Percentiles rank a stretch among this genome's conserved stretches.
Evolutionary conservation across 2,329 filamentous ascomycete genomes (phyloP).

Genomic region (Sphaerulina populicola): DNA sequence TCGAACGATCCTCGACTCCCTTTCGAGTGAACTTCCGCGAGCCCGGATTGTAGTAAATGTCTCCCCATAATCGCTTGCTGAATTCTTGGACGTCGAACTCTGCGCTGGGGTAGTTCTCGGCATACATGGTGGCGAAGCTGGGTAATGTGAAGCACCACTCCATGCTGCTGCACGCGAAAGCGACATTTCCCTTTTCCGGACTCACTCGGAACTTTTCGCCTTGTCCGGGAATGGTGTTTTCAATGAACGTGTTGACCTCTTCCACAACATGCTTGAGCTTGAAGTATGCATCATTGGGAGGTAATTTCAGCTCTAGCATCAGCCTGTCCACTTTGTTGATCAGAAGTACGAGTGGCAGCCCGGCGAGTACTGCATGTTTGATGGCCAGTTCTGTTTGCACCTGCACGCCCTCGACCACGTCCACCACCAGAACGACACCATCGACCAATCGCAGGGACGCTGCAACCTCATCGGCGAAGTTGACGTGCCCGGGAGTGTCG

Average conservation of each 20-base stretch:
- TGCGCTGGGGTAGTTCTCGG: constrained; percentile 59
- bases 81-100: constrained; percentile 70
- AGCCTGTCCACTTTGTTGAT: constrained; percentile 97
- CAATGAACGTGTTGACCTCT: constrained; percentile 92
- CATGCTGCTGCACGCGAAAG: constrained; percentile 88
- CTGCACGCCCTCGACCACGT: constrained; percentile 98
- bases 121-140: constrained; percentile 95
- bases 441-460: constrained; percentile 79
- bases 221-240: constrained; percentile 71
- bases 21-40: constrained; percentile 91
- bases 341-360: constrained; percentile 78
- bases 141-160: constrained; percentile 93
- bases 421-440: constrained; percentile 85
- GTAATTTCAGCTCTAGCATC: constrained; percentile 87
- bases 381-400: constrained; percentile 96
- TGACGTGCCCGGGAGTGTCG: constrained; percentile 94
- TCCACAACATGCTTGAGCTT: constrained; percentile 98
- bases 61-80: constrained; percentile 80
- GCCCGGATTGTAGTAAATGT: constrained; percentile 88
- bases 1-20: constrained; percentile 67
- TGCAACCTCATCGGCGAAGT: constrained; percentile 96
- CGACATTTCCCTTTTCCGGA: constrained; percentile 95
- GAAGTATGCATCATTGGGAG: constrained; percentile 93
- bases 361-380: constrained; percentile 85
- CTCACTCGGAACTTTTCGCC: constrained; percentile 75